Conservation (phyloP, 2,329 filamentous ascomycete genomes). For the Colletotrichum tropicicola region DNA sequence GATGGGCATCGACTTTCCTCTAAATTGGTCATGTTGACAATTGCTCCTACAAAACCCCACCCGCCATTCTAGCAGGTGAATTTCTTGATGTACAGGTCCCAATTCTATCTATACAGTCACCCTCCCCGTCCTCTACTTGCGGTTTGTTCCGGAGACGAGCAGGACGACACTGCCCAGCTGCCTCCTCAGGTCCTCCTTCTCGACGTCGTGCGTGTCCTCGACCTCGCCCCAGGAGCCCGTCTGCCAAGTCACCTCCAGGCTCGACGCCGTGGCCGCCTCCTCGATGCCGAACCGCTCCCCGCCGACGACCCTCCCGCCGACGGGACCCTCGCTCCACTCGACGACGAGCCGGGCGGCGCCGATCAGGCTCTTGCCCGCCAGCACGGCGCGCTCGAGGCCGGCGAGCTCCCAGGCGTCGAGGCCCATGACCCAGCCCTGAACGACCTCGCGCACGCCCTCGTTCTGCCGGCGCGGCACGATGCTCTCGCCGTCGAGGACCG, state of each 20-base stretch:
- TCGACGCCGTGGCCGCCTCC: slow-evolving; percentile 81
- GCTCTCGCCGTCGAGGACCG: slow-evolving; percentile 80
- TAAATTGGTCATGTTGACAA: too few relatives aligned
- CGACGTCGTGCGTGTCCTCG: slow-evolving; percentile 97
- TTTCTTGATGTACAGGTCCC: neutral
- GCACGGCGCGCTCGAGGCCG: slow-evolving; percentile 81
- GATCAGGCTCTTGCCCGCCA: slow-evolving; percentile 89
- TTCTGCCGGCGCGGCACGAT: slow-evolving; percentile 82
- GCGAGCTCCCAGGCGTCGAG: slow-evolving; percentile 85
- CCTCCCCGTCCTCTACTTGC: neutral
- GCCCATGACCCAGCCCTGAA: slow-evolving; percentile 79
- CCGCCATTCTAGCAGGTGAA: too few relatives aligned
- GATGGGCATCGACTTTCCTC: too few relatives aligned
- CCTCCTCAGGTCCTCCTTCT: slow-evolving; percentile 86
- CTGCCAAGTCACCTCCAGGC: slow-evolving; percentile 90
- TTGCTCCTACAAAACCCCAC: too few relatives aligned
- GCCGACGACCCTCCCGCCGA: slow-evolving; percentile 46
- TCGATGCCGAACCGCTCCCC: slow-evolving; percentile 76
- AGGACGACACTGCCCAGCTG: slow-evolving; percentile 90
- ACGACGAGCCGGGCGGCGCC: slow-evolving; percentile 79
- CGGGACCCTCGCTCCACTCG: slow-evolving; percentile 82
- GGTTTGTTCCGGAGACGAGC: slow-evolving; percentile 72
- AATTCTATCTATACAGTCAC: neutral
- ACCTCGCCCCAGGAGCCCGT: slow-evolving; percentile 94
- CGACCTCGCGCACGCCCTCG: slow-evolving; percentile 77